Conservation (phyloP, 1,139 yeast genomes). For the Scheffersomyces quercinus region DNA sequence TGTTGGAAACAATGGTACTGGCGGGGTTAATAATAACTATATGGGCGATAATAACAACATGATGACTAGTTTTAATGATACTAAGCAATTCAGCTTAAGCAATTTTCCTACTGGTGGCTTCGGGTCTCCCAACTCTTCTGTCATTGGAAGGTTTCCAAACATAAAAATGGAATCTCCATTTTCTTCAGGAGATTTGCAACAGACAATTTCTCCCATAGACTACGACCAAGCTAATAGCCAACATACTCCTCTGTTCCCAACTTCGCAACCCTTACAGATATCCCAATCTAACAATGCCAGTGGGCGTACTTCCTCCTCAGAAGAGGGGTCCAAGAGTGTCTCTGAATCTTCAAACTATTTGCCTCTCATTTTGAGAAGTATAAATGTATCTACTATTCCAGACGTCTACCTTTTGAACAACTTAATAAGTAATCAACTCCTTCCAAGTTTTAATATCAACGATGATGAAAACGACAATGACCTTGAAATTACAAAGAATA, state of each 20-base stretch:
- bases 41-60: neutral
- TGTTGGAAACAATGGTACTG: neutral
- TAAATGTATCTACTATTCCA: conserved; percentile 63
- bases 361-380: conserved; percentile 63
- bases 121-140: conserved; percentile 26
- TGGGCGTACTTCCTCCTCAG: neutral
- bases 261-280: conserved; percentile 5
- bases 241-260: conserved; percentile 2
- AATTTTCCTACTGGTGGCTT: conserved; percentile 18
- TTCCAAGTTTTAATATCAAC: conserved; percentile 32
- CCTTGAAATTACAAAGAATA: conserved; percentile 27
- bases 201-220: conserved; percentile 21
- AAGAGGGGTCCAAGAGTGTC: conserved; percentile 7
- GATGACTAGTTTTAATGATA: neutral
- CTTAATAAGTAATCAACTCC: conserved; percentile 11
- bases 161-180: conserved; percentile 33
- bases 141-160: conserved; percentile 12
- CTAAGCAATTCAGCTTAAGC: neutral
- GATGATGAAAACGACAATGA: conserved; percentile 38
- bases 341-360: conserved; percentile 53
- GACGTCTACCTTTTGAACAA: conserved; percentile 43
- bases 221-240: conserved; percentile 13
- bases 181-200: conserved; percentile 21
- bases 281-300: conserved; percentile 3
- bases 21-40: neutral